A percentile compares a stretch with the other conserved stretches of the same genome.
These are phyloP conservation scores for Brassica rapa DNA, from an alignment of 345 rosid genomes.

Conservation along the genomic window DNA sequence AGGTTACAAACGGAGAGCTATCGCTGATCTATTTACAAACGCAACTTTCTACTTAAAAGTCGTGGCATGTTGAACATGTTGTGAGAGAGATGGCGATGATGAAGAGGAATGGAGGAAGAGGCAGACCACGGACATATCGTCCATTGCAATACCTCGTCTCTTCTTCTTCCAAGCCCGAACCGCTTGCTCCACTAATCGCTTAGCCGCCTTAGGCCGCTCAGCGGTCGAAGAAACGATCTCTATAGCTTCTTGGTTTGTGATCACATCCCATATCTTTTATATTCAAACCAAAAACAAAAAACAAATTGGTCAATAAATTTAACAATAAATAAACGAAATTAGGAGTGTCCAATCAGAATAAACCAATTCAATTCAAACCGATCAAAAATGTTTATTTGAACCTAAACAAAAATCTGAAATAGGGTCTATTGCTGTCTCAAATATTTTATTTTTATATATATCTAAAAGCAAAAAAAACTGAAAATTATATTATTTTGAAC, in stretches of 20 bases:
- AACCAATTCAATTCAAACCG: neutral
- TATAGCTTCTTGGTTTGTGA: constrained; percentile 85
- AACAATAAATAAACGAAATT: neutral
- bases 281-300: neutral
- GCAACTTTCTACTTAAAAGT: constrained; percentile 12
- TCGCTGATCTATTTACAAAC: neutral
- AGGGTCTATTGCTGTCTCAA: neutral
- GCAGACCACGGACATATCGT: constrained; percentile 93
- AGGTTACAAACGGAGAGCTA: constrained; percentile 13
- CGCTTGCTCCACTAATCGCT: constrained; percentile 64
- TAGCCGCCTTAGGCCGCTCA: constrained; percentile 73
- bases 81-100: constrained; percentile 26
- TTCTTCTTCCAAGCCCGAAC: constrained; percentile 68
- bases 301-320: neutral
- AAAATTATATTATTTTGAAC: neutral
- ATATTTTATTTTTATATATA: neutral
- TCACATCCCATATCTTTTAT: constrained; percentile 88
- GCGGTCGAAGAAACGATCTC: constrained; percentile 61
- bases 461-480: neutral
- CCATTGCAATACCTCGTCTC: constrained; percentile 79
- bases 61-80: constrained; percentile 26
- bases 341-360: neutral
- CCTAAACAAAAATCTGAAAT: neutral
- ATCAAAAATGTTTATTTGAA: neutral
- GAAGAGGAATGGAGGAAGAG: constrained; percentile 67